Evolutionary conservation across 225 moss, liverwort and hornwort genomes (phyloP), one percentile per base, ranked within the genome.

Genomic region (Asterella californica): DNA sequence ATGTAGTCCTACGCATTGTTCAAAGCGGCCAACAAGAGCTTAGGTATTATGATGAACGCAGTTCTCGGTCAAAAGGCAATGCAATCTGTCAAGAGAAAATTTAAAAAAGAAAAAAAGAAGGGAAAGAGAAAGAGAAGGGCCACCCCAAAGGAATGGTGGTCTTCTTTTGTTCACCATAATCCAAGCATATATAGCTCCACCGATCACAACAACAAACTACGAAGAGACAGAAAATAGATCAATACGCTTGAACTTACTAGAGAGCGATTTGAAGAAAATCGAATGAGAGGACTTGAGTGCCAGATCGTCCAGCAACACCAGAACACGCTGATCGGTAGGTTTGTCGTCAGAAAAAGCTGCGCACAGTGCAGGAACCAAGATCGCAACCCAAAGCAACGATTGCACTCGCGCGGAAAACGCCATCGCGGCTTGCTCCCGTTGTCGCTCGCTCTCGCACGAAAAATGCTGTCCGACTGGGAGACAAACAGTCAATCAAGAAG

Each of bases 241-340:
- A 34, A 29, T 11, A 5, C 29, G 18, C 30, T 15, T 9, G 32
- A 77, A 45, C 80, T 76, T 45, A 87, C 93, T 92, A 78, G 85
- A 74, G 30, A 97, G 88, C 19, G 91, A 89, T 32, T 79, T 83
- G 87, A 94, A 93, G 81, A 93, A 96, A 36, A 90, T 76, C 52
- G 96, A 96, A 83, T 99, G 97, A 34, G 94, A 91, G 38, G 83
- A 69, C 86, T 91, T 88, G 83, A 88, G 73, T 22, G 85, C 86
- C 30, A 91, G 79, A 84, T 96, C 93, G 61, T 96, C 96, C 24
- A 94, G 82, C 37, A 96, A 86, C 38, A 94, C 93, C 78, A 96
- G 91, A 25, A 96, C 85, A 46, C 90, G 90, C 42, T 86, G 93
- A 86, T 92, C 93, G 19, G 91, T 86, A 6, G 94, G 93, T 15